Evolutionary conservation across 2,329 filamentous ascomycete genomes (phyloP), one percentile per base, ranked within the genome.

Genomic region (Fusarium albosuccineum): DNA sequence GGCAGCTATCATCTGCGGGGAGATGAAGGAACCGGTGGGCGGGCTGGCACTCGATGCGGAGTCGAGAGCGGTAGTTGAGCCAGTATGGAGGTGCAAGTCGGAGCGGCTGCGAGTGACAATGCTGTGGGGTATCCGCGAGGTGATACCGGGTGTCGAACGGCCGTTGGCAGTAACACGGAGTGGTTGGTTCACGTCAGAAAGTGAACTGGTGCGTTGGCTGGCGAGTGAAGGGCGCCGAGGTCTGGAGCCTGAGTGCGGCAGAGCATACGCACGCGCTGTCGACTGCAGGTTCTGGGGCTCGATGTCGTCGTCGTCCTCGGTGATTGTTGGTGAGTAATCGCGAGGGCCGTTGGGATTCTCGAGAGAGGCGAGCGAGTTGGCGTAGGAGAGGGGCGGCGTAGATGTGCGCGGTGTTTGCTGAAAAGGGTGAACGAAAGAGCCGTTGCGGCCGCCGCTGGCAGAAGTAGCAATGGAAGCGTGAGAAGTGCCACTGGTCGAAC

Each of bases 331-430:
- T 10, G 84, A 87, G 72, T 83, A 85, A 55, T 88, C 86, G 68
- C 85, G 82, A 45, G 75, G 73, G 45, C 62, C 73, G 27, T 67
- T 64, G 29, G 70, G 73, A 61, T 77, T 83, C 51, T 85, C 84
- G 53, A 87, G 79, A 3, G 85, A 86, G 14, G 83, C 81, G 42
- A 85, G 76, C 8, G 86, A 87, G 74, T 86, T 86, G 66, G 86
- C 83, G 74, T 88, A 88, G 26, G 86, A 84, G 62, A 88, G 72
- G 9, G 87, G 86, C 51, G 87, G 86, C 61, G 87, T 89, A 45
- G 86, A 85, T 1, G 86, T 86, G 40, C 86, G 83, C 33, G 88
- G 88, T 9, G 82, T 89, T 77, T 90, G 88, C 73, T 89, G 87
- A 68, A 89, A 90, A 27, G 88, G 88, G 72, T 90, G 88, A 17